Evolutionary conservation across 371 early-diverging fungal genomes (phyloP), one percentile per base, ranked within the genome.

Genomic region (Mucor velutinosus): DNA sequence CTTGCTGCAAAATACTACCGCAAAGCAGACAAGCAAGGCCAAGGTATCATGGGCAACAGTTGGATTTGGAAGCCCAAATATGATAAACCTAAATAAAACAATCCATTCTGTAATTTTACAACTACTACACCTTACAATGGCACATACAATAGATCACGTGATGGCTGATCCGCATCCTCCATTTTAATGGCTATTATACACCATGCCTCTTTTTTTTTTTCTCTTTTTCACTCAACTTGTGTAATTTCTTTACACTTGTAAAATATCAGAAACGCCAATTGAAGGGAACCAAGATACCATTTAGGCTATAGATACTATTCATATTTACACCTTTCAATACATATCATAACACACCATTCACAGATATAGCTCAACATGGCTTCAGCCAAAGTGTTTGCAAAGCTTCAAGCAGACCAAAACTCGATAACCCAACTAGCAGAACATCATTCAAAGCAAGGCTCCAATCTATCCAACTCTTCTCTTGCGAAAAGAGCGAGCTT

Each of bases 1-100:
- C 70, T 82, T 65, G 94, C 95, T 6, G 96, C 96, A 8, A 87
- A 88, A 64, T 95, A 93, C 76, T 95, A 92, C 73, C 89, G 95
- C 29, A 74, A 88, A 73, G 96, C 95, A 1, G 90, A 92, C 60
- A 88, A 87, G 30, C 91, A 93, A 70, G 96, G 95, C 3, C 83
- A 87, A 19, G 87, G 89, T 14, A 85, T 94, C 60, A 89, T 95
- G 75, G 90, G 92, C 49, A 94, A 94, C 67, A 93, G 93, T 43
- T 96, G 96, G 96, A 84, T 84, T 59, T 80, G 74, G 67, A 84
- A 84, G 56, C 39, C 79, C 51, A 84, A 84, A 63, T 84, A 84
- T 62, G 77, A 80, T 69, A 68, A 70, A n/a, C 67, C 68, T 35
- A 68, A 71, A 62, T 60, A 45, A 58, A 35, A 35, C 5, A 33